phyloP scores from a whole-genome alignment of 306 rosid genomes.

The Pyrus bretschneideri region DNA sequence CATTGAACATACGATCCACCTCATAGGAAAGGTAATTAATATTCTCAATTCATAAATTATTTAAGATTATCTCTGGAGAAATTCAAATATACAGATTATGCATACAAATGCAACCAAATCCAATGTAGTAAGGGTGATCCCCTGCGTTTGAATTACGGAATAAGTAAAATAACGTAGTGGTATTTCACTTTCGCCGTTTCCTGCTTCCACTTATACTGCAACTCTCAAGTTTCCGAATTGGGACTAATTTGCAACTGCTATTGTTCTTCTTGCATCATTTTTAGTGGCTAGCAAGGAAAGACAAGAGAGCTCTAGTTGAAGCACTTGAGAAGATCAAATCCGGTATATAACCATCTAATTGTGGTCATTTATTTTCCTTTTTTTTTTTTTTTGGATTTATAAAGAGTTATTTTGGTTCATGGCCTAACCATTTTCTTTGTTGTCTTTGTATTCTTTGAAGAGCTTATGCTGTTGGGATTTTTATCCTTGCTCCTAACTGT shows the following conservation, averaged over 20 bases:
- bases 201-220: not conserved
- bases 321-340: slow-evolving; percentile 69
- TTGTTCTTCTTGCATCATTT: not conserved
- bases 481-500: slow-evolving; percentile 49
- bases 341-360: slow-evolving; percentile 27
- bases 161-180: not conserved
- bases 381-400: too few species aligned
- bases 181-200: not conserved
- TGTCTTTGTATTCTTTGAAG: slow-evolving; percentile 22
- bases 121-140: not conserved
- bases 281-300: slow-evolving; percentile 40
- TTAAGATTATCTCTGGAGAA: not conserved
- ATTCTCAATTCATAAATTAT: not conserved
- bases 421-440: slow-evolving; percentile 2
- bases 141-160: not conserved
- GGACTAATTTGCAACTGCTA: not conserved
- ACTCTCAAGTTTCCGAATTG: not conserved
- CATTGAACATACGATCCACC: slow-evolving; percentile 49
- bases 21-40: slow-evolving; percentile 32
- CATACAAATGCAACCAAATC: not conserved
- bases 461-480: slow-evolving; percentile 79
- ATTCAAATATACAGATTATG: not conserved
- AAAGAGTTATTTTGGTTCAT: not conserved
- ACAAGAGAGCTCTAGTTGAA: slow-evolving; percentile 57
- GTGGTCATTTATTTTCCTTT: not conserved